Base-by-base conservation (phyloP, 768 basidiomycete species). In the Russula sp. region DNA sequence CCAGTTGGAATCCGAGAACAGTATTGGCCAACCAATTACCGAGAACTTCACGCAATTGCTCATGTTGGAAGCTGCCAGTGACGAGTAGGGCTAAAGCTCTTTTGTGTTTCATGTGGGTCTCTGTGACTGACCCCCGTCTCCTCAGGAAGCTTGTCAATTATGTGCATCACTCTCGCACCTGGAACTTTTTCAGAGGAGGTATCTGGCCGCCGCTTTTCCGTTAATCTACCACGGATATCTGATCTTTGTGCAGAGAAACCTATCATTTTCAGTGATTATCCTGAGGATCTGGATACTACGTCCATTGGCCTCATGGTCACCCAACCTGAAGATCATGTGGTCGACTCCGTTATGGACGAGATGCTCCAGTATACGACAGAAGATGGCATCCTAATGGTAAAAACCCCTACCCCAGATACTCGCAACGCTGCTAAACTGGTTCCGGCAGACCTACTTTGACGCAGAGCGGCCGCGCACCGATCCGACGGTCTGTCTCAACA, bases 1-100 rank as follows among this genome's bases (percentile, higher is more conserved):
- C n/a, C n/a, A n/a, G n/a, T n/a, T n/a, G n/a, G n/a, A n/a, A n/a
- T n/a, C n/a, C n/a, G n/a, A n/a, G n/a, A n/a, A n/a, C n/a, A n/a
- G 76, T 42, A 70, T 60, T 16, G 77, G 79, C 22, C 66, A 77
- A 2, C 67, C 72, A n/a, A 66, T 83, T 22, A 65, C 74, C 37
- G 83, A 85, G 69, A 84, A 85, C 66, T 84, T 84, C 61, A 76
- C 83, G 6, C 83, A 85, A 65, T 76, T 86, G 5, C 73, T 86
- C 7, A 82, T 85, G 49, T 71, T 84, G 14, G 84, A 86, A 60
- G 73, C 76, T 1, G 84, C 82, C 0, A 66, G 71, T 9, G 74
- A 84, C 67, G 69, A 65, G 82, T 81, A n/a, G n/a, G n/a, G n/a
- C n/a, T n/a, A n/a, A n/a, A n/a, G n/a, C n/a, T n/a, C n/a, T n/a